Percentiles rank a stretch among this genome's conserved stretches.
Evolutionary conservation across 176 grass and related monocot genomes (phyloP).

Genomic region (Triticum urartu): DNA sequence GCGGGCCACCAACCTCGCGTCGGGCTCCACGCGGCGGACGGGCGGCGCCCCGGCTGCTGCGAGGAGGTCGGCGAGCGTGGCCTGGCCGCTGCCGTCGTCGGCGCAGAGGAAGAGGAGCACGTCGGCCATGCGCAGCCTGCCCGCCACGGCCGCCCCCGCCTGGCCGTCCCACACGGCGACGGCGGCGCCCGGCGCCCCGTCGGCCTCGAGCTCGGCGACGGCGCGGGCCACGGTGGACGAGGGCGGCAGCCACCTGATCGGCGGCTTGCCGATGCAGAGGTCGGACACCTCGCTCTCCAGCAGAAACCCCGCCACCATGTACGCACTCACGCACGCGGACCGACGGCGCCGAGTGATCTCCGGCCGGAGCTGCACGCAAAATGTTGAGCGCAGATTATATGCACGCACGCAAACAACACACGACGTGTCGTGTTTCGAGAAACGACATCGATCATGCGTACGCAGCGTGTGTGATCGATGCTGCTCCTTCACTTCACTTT

Average conservation of each 20-base stretch:
- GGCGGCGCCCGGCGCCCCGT: background rate
- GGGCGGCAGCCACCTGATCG: conserved; percentile 52
- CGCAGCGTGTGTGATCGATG: too few relatives aligned
- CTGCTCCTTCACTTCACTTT: too few relatives aligned
- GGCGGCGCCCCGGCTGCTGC: background rate
- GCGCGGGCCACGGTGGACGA: conserved; percentile 40
- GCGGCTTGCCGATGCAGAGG: conserved; percentile 94
- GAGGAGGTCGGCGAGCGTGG: conserved; percentile 49
- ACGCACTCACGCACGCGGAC: background rate
- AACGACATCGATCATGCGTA: background rate
- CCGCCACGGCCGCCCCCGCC: background rate
- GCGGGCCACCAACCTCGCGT: conserved; percentile 47
- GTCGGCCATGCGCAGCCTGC: conserved; percentile 56
- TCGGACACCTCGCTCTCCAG: conserved; percentile 64
- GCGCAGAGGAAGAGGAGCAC: conserved; percentile 69
- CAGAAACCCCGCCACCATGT: conserved; percentile 58
- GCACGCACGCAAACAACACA: background rate
- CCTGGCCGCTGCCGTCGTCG: background rate
- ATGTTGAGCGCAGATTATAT: background rate
- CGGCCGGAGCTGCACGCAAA: background rate
- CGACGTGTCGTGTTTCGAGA: background rate
- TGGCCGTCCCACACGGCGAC: conserved; percentile 50
- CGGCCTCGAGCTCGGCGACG: conserved; percentile 29
- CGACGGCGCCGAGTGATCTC: background rate
- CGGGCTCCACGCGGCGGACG: conserved; percentile 43